These are phyloP conservation scores for Naganishia antarctica DNA, from an alignment of 768 basidiomycete species.

Conservation along the genomic window DNA sequence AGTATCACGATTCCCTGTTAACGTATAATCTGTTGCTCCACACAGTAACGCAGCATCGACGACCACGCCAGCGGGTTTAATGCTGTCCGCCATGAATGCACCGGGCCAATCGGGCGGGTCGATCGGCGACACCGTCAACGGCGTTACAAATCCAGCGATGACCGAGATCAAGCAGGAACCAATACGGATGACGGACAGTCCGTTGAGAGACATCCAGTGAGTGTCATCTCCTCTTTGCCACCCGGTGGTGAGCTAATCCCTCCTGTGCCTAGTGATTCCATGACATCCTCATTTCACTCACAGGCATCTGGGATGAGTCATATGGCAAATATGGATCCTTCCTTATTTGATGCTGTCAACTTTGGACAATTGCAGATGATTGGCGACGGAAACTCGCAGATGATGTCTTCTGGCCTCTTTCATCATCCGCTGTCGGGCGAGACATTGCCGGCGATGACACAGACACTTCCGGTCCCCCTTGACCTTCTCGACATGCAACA, in stretches of 20 bases:
- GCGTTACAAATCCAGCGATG: neutral
- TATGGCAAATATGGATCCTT: neutral
- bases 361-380: slow-evolving; percentile 14
- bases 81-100: slow-evolving; percentile 13
- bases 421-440: neutral
- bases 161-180: slow-evolving; percentile 8
- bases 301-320: slow-evolving; percentile 11
- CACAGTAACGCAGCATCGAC: neutral
- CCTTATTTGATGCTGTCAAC: slow-evolving; percentile 3
- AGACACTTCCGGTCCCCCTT: neutral
- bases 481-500: too few relatives aligned
- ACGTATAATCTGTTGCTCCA: neutral
- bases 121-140: too few relatives aligned
- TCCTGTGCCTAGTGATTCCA: neutral
- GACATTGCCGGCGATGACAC: neutral
- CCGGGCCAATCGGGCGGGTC: neutral
- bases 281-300: slow-evolving; percentile 11
- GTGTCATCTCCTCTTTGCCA: too few relatives aligned
- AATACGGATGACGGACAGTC: neutral
- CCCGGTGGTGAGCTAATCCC: too few relatives aligned
- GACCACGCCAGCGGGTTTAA: slow-evolving; percentile 10
- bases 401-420: neutral
- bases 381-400: neutral
- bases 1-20: too few relatives aligned
- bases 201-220: slow-evolving; percentile 14